phyloP scores from a whole-genome alignment of 345 rosid genomes.

The Kernera saxatilis region DNA sequence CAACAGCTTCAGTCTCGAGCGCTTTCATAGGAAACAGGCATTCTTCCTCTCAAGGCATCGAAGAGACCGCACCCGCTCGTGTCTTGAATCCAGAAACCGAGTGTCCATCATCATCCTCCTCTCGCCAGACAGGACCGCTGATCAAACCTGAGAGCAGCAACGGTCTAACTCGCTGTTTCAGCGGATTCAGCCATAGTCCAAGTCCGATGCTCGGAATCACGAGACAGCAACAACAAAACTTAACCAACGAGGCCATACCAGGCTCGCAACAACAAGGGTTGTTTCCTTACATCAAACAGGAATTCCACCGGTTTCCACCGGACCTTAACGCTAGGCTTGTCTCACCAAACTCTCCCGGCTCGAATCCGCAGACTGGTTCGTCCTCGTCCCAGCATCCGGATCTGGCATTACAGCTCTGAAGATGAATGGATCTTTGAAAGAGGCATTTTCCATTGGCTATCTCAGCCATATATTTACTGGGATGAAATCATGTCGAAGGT shows the following conservation, averaged over 20 bases:
- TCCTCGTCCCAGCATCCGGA: slow-evolving; percentile 75
- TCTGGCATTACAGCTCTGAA: slow-evolving; percentile 83
- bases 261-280: slow-evolving; percentile 23
- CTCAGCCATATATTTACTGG: slow-evolving; percentile 23
- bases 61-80: slow-evolving; percentile 38
- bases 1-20: slow-evolving; percentile 34
- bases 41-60: slow-evolving; percentile 32
- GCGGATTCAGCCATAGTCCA: slow-evolving; percentile 17
- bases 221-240: slow-evolving; percentile 19
- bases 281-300: slow-evolving; percentile 37
- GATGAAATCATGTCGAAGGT: slow-evolving; percentile 22
- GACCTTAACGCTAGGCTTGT: slow-evolving; percentile 64
- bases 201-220: slow-evolving; percentile 29
- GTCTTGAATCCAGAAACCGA: slow-evolving; percentile 38
- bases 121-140: slow-evolving; percentile 26
- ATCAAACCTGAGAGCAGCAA: slow-evolving; percentile 22
- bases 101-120: slow-evolving; percentile 31
- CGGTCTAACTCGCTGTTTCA: slow-evolving; percentile 20
- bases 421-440: slow-evolving; percentile 32
- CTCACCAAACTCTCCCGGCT: slow-evolving; percentile 57
- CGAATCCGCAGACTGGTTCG: slow-evolving; percentile 56
- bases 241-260: neutral
- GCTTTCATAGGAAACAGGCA: slow-evolving; percentile 33
- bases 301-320: slow-evolving; percentile 42
- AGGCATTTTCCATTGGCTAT: slow-evolving; percentile 22